These are phyloP conservation scores for Venturia asperata DNA, from an alignment of 2,329 filamentous ascomycete genomes.

Conservation along the genomic window DNA sequence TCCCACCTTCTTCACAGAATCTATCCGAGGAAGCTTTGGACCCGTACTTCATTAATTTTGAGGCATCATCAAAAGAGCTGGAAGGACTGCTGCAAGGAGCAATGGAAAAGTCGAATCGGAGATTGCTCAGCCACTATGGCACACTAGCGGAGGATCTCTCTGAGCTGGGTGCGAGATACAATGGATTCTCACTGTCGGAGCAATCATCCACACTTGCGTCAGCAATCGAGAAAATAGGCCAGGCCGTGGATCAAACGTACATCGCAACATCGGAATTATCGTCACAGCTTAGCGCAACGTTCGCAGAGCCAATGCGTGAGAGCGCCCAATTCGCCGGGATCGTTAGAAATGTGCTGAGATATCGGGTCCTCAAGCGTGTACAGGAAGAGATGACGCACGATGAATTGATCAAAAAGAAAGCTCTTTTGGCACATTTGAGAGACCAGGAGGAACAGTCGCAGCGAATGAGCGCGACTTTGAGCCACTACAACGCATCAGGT, in stretches of 20 bases:
- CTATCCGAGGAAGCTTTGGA: conserved; percentile 86
- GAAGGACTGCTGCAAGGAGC: conserved; percentile 82
- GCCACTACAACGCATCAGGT: conserved; percentile 1
- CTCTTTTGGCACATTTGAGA: conserved; percentile 80
- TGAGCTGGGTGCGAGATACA: conserved; percentile 91
- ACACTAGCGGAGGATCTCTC: conserved; percentile 80
- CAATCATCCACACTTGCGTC: conserved; percentile 80
- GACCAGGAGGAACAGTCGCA: conserved; percentile 86
- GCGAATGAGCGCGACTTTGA: conserved; percentile 63
- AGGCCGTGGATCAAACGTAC: conserved; percentile 92
- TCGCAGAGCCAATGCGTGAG: conserved; percentile 96
- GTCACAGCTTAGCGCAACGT: conserved; percentile 78
- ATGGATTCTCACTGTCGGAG: conserved; percentile 92
- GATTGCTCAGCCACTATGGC: conserved; percentile 78
- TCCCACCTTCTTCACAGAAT: conserved; percentile 69
- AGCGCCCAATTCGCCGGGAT: conserved; percentile 96
- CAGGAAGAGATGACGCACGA: conserved; percentile 97
- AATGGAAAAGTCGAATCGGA: conserved; percentile 93
- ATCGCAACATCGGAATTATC: conserved; percentile 91
- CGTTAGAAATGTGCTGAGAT: conserved; percentile 79
- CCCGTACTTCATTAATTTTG: conserved; percentile 91
- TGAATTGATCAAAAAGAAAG: conserved; percentile 79
- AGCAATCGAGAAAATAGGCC: conserved; percentile 88
- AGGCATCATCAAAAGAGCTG: conserved; percentile 83
- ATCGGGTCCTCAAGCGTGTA: conserved; percentile 85